A percentile compares a stretch with the other conserved stretches of the same genome.
Conservation (phyloP, 306 rosid species). For the Citrullus amarus region DNA sequence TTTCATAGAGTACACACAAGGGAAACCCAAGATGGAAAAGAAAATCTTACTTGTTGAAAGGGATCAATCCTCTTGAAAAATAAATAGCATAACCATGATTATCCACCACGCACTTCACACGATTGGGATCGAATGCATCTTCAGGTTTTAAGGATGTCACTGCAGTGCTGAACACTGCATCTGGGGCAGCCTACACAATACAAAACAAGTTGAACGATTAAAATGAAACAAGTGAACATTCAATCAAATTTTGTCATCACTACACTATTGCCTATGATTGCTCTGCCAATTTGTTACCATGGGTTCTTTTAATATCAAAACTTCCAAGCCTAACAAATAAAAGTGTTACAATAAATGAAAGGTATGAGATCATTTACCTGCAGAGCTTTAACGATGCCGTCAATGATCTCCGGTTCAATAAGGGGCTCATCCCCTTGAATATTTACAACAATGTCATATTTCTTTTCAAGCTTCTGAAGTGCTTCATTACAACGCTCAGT, state of each 20-base stretch:
- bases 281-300: neutral
- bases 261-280: neutral
- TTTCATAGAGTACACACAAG: neutral
- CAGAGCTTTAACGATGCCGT: constrained; percentile 79
- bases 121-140: constrained; percentile 78
- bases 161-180: constrained; percentile 98
- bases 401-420: constrained; percentile 83
- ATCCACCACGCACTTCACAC: constrained; percentile 84
- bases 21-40: neutral
- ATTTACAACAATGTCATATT: constrained; percentile 87
- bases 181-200: constrained; percentile 69
- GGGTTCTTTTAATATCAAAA: neutral
- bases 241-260: neutral
- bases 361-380: constrained; percentile 37
- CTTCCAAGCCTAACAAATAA: neutral
- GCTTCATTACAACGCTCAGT: constrained; percentile 95
- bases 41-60: constrained; percentile 71
- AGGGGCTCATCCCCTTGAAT: constrained; percentile 99
- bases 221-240: neutral
- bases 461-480: constrained; percentile 62
- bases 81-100: constrained; percentile 77
- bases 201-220: neutral
- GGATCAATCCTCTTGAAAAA: constrained; percentile 90
- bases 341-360: neutral
- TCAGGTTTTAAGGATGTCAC: constrained; percentile 78